Evolutionary conservation across 2,329 filamentous ascomycete species (phyloP).

Genomic region (Fulvia fulva): DNA sequence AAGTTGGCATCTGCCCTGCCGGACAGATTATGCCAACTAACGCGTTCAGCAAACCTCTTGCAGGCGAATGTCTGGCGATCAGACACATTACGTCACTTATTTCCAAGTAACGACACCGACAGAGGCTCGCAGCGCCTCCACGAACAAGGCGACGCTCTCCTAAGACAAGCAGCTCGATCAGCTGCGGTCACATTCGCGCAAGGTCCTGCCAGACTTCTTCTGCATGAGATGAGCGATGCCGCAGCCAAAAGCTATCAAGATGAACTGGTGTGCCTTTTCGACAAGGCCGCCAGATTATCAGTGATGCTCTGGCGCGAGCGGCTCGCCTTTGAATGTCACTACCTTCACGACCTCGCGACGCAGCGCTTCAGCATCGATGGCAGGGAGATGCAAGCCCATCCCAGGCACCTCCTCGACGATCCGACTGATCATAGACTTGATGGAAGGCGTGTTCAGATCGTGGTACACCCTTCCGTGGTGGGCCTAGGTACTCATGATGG

Average conservation of each 20-base stretch:
- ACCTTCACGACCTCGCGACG: neutral
- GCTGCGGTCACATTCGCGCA: neutral
- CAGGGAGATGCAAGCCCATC: constrained; percentile 5
- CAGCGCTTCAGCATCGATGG: constrained; percentile 4
- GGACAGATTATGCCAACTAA: neutral
- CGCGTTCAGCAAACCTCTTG: neutral
- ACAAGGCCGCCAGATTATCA: constrained; percentile 1
- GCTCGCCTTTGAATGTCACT: neutral
- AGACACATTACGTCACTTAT: constrained; percentile 3
- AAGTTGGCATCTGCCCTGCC: neutral
- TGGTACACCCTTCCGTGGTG: constrained; percentile 8
- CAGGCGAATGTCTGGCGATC: constrained; percentile 10
- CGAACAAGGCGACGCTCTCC: neutral
- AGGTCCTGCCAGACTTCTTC: neutral
- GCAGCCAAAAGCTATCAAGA: neutral
- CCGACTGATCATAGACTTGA: constrained; percentile 9
- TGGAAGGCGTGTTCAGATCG: constrained; percentile 1
- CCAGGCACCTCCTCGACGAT: constrained; percentile 6
- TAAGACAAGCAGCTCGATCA: neutral
- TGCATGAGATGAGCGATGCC: neutral
- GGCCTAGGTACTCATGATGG: constrained; percentile 8
- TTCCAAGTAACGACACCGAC: neutral
- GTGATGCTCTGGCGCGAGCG: constrained; percentile 4
- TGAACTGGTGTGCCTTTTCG: neutral
- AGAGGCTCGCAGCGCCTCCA: neutral